A percentile compares a stretch with the other conserved stretches of the same genome.
These are phyloP conservation scores for Vanderwaltozyma tropicalis DNA, from an alignment of 805 yeast species.

Conservation along the genomic window DNA sequence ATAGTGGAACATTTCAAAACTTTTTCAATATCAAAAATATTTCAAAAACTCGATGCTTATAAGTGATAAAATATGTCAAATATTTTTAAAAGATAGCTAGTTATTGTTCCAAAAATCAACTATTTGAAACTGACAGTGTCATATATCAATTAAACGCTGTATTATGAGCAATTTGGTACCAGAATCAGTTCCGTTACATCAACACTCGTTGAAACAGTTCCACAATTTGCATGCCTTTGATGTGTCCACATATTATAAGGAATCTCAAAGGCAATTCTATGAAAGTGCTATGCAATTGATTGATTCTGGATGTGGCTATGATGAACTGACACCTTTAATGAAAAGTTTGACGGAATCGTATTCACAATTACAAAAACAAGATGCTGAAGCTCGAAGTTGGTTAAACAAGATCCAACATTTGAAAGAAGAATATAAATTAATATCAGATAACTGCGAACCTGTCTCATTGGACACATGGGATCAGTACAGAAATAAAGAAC, in stretches of 20 bases:
- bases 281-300: neutral
- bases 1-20: too few relatives aligned
- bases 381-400: constrained; percentile 3
- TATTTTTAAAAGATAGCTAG: too few relatives aligned
- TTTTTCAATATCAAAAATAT: too few relatives aligned
- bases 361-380: neutral
- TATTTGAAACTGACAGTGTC: too few relatives aligned
- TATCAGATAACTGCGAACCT: constrained; percentile 9
- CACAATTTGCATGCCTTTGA: neutral
- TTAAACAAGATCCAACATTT: constrained; percentile 3
- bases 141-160: too few relatives aligned
- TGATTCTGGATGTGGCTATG: neutral
- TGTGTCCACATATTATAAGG: neutral
- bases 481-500: constrained; percentile 6
- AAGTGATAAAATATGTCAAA: too few relatives aligned
- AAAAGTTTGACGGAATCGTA: neutral
- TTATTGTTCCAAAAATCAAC: too few relatives aligned
- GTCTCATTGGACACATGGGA: constrained; percentile 17
- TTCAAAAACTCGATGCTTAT: too few relatives aligned
- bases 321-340: neutral
- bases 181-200: constrained; percentile 1
- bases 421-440: constrained; percentile 9
- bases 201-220: neutral
- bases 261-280: neutral
- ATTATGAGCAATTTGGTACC: neutral